Evolutionary conservation across 2,329 filamentous ascomycete genomes (phyloP).

Genomic region (Rutstroemia sp.): DNA sequence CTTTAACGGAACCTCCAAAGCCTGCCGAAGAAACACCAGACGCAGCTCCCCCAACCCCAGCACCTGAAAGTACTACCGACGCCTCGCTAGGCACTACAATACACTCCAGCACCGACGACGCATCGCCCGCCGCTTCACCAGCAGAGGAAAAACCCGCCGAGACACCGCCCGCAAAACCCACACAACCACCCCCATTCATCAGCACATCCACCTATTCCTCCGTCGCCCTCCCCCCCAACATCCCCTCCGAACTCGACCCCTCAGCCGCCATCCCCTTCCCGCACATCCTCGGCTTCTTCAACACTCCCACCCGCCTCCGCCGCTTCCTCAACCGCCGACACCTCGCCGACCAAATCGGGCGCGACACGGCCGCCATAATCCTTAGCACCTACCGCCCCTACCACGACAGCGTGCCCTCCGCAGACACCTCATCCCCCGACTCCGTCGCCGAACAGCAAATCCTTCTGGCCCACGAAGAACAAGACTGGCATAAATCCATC

Average conservation of each 20-base stretch:
- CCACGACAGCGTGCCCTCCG: conserved; percentile 33
- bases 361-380: conserved; percentile 79
- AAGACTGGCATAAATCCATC: conserved; percentile 70
- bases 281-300: conserved; percentile 85
- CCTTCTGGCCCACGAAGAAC: conserved; percentile 63
- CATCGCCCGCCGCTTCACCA: conserved; percentile 7
- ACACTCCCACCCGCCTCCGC: conserved; percentile 78
- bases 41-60: background rate
- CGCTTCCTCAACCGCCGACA: conserved; percentile 80
- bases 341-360: conserved; percentile 82
- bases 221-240: conserved; percentile 50
- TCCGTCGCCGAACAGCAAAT: conserved; percentile 17
- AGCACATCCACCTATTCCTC: conserved; percentile 39
- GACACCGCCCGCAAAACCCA: conserved; percentile 49
- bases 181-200: conserved; percentile 68
- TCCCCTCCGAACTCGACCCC: conserved; percentile 67
- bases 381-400: conserved; percentile 50
- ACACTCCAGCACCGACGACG: conserved; percentile 20
- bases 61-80: conserved; percentile 14
- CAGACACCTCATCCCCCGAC: conserved; percentile 12
- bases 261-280: conserved; percentile 69
- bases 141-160: conserved; percentile 27
- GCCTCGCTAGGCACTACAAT: conserved; percentile 22
- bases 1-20: conserved; percentile 55
- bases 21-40: conserved; percentile 22